Base-by-base conservation (phyloP, 2,329 filamentous ascomycete species). In the Exophiala bonariae region DNA sequence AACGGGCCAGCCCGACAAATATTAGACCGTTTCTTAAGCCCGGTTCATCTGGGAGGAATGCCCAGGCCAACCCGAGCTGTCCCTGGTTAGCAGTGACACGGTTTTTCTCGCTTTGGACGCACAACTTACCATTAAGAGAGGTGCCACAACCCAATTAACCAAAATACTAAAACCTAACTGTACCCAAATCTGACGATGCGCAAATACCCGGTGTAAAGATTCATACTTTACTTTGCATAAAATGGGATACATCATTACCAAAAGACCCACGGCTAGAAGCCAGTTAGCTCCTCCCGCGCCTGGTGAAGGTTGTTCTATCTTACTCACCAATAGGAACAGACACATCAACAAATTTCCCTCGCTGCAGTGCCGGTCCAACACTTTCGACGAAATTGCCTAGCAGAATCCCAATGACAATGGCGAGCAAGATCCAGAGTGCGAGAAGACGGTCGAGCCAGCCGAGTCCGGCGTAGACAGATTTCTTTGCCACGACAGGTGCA, bases 171-270 rank as follows among this genome's bases (percentile, higher is more conserved):
- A 87, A 0, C 64, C 72, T n/a, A 95, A 80, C 64, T 95, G 89
- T 41, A 81, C 80, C 89, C 87, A 95, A 2, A 95, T 71, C 1
- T 73, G 72, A 2, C 74, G 74, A 2, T 81, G 73, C 2, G 70
- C 65, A 49, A 93, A 78, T 3, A 89, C 71, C 2, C 78, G 70
- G 63, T 89, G 87, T 8, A 95, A 69, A 0, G 80, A 79, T 64
- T 95, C 89, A 66, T 82, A 93, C 32, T 81, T 81, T 4, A 95
- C 86, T 65, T 93, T 93, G 76, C 88, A 95, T 0, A 95, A 73
- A 50, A 95, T 95, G 0, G 89, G 90, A 61, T 93, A 95, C 88
- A 95, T 95, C 89, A 95, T 95, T 33, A 95, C 83, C 1, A 95
- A 75, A 1, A 95, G 70, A 0, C 89, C 89, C 38, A 95, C 72